Evolutionary conservation across 768 basidiomycete species (phyloP), one percentile per base, ranked within the genome.

Genomic region (Hemileccinum rubropunctum): DNA sequence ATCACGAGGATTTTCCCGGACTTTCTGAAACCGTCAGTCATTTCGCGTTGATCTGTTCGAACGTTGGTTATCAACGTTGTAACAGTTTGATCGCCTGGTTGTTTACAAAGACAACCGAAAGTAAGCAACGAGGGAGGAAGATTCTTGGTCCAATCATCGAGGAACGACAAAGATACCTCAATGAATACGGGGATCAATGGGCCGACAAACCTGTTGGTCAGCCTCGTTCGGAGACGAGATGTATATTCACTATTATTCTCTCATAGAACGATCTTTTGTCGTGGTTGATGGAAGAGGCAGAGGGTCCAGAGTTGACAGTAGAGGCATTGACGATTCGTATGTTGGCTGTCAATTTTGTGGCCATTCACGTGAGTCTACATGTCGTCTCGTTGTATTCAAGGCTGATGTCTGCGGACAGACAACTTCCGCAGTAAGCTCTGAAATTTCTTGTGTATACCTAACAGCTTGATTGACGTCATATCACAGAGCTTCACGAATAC

Each of bases 401-500:
- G 28, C 37, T 47, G 3, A 47, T 18, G 20, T 32, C 15, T 11
- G n/a, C 7, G 15, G 13, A 21, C 45, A 68, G 49, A 64, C 65
- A 12, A 58, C 64, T n/a, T 46, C 58, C 3, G 45, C 40, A n/a
- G 59, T 59, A 32, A 14, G 54, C 23, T 45, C 18, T 12, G n/a
- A 27, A 20, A 14, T 9, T 6, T 33, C 18, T 13, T 26, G 17
- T 6, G n/a, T 26, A 14, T n/a, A 15, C 14, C 4, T 20, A 4
- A 11, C 21, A n/a, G 4, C 27, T 15, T 12, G 4, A 21, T 21
- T 28, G 15, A 36, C 35, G 18, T 43, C 35, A 12, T 23, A 11
- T 21, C 30, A 23, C 23, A 71, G 70, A 66, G 52, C 21, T 62
- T 72, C 23, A 65, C 63, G 0, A 65, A 70, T 33, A 66, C 64